phyloP scores from a whole-genome alignment of 495 filamentous ascomycete genomes.

The Filosporella fistucella region DNA sequence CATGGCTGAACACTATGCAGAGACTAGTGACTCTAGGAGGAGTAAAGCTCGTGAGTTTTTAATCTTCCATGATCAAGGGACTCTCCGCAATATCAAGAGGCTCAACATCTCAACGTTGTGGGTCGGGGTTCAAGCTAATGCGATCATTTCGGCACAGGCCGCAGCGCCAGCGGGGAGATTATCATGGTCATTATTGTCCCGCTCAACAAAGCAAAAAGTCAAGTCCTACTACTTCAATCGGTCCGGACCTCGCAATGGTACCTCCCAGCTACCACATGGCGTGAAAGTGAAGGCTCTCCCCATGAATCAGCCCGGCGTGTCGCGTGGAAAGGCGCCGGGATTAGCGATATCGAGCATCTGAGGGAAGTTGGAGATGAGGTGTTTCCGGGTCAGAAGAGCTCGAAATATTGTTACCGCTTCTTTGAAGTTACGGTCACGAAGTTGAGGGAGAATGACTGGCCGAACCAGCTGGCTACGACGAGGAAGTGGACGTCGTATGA shows the following conservation, averaged over 20 bases:
- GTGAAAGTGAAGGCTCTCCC: not conserved
- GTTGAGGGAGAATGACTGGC: not conserved
- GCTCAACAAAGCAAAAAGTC: not conserved
- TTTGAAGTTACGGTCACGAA: not conserved
- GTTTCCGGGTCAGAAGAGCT: not conserved
- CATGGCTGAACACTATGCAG: no score
- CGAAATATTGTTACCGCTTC: not conserved
- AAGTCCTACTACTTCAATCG: not conserved
- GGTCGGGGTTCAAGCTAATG: no score
- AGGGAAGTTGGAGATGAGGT: not conserved
- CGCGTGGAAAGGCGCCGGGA: not conserved
- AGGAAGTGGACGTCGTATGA: no score
- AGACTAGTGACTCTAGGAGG: no score
- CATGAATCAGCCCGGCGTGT: not conserved
- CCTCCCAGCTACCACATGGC: not conserved
- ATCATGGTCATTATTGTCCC: not conserved
- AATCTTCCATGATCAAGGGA: no score
- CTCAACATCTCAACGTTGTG: no score
- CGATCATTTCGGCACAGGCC: no score
- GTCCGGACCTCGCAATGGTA: not conserved
- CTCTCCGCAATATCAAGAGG: no score
- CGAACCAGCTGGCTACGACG: not conserved
- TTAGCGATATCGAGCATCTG: not conserved
- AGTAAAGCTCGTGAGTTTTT: no score
- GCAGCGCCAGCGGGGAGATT: not conserved